Evolutionary conservation across 352 stramenopile genomes (phyloP), one percentile per base, ranked within the genome.

Genomic region (Phytophthora pinifolia): DNA sequence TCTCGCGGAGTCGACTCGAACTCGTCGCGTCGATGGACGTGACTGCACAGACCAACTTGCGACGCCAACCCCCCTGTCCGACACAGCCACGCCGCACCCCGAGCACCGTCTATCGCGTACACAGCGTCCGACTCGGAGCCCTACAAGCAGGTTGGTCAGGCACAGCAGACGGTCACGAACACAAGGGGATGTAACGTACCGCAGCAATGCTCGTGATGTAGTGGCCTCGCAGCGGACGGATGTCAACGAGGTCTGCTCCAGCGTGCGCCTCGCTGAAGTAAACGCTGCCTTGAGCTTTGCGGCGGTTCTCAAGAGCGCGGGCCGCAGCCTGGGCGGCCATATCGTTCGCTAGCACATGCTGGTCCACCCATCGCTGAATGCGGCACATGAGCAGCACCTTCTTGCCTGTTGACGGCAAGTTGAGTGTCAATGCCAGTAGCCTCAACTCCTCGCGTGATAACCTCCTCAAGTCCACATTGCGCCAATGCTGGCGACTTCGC

Each of bases 301-400:
- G 59, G 43, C 80, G 76, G 35, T 74, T 79, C 38, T 89, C 75
- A 0, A 76, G 71, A 2, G 80, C 79, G 31, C 54, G 65, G 2
- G 79, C 74, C 9, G 79, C 80, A 12, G 79, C 80, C 14, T 86
- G 65, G 1, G 74, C 62, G 0, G 83, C 78, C n/a, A 88, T 32
- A 54, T 90, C 76, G 37, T 76, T 80, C 29, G 59, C 65, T 5
- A 79, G 59, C 10, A 88, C 60, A 35, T 88, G 77, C 42, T 88
- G 67, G 42, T 92, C 79, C 9, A 90, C 61, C 83, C 83, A 92
- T 15, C 74, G 74, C 61, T 92, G 80, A 47, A 92, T 76, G 9
- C 80, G 73, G 32, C 74, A 76, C 17, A 92, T 83, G 2, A 92
- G 48, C 38, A 88, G 54, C 55, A 85, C 75, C 41, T 91, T 92